Conservation (phyloP, 495 filamentous ascomycete genomes). For the Amniculicola lignicola region DNA sequence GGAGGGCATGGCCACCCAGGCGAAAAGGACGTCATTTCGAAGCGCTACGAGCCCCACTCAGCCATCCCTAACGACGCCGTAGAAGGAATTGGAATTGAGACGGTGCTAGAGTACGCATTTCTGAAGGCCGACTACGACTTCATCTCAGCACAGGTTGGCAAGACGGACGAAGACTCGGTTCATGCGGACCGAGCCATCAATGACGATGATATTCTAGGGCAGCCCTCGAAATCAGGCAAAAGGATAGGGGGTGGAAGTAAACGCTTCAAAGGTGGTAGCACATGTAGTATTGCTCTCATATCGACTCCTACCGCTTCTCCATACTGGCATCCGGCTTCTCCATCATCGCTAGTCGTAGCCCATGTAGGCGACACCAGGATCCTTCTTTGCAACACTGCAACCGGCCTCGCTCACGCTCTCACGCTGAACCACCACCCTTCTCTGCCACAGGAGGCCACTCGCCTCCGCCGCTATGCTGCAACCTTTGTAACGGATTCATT, state of each 20-base stretch:
- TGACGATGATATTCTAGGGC: constrained; percentile 71
- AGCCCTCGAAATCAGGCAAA: constrained; percentile 46
- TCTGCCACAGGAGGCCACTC: constrained; percentile 74
- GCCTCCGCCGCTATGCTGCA: constrained; percentile 79
- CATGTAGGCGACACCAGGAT: constrained; percentile 94
- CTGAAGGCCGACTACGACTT: constrained; percentile 91
- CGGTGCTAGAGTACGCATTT: constrained; percentile 83
- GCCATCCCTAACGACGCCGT: constrained; percentile 28
- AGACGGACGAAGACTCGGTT: constrained; percentile 65
- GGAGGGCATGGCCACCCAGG: constrained; percentile 36
- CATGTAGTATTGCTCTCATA: constrained; percentile 82
- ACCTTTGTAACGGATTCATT: constrained; percentile 93
- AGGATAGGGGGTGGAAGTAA: constrained; percentile 64
- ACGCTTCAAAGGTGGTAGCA: constrained; percentile 88
- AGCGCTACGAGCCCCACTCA: constrained; percentile 30
- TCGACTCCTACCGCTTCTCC: constrained; percentile 86
- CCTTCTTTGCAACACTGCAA: constrained; percentile 75
- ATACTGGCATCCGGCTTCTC: constrained; percentile 88
- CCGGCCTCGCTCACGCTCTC: constrained; percentile 71
- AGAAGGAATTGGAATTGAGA: constrained; percentile 50
- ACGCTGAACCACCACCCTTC: constrained; percentile 89
- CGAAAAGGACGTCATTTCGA: constrained; percentile 28
- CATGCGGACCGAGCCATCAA: constrained; percentile 72
- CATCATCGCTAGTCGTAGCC: constrained; percentile 77
- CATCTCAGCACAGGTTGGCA: constrained; percentile 75